These are phyloP conservation scores for Fusarium cicatricum DNA, from an alignment of 2,329 filamentous ascomycete genomes.

Conservation along the genomic window DNA sequence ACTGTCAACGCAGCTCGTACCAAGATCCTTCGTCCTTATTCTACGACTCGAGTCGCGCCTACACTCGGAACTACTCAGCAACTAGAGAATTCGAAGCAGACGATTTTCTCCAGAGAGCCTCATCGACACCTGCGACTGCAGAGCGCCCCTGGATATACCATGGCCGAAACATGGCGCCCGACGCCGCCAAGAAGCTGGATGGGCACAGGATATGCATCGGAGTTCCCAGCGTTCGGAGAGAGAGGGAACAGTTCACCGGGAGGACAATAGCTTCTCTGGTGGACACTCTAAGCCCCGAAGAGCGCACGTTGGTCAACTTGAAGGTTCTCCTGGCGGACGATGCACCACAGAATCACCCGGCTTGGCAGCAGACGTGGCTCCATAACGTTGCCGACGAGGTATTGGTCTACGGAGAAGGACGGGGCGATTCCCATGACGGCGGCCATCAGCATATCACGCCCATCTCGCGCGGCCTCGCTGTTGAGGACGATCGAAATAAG, in stretches of 20 bases:
- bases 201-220: constrained; percentile 39
- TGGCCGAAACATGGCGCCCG: neutral
- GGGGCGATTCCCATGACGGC: neutral
- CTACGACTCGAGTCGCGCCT: constrained; percentile 37
- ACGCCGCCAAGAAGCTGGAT: neutral
- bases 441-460: constrained; percentile 20
- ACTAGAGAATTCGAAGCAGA: constrained; percentile 37
- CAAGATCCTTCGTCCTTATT: constrained; percentile 41
- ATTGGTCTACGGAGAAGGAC: constrained; percentile 37
- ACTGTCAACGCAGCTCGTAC: constrained; percentile 33
- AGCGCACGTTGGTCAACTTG: constrained; percentile 41
- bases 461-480: constrained; percentile 13
- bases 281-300: constrained; percentile 39
- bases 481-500: constrained; percentile 29
- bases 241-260: constrained; percentile 38
- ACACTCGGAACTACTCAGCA: constrained; percentile 36
- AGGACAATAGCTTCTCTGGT: constrained; percentile 42
- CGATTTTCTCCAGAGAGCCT: constrained; percentile 21
- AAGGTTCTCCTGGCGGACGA: constrained; percentile 44
- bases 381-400: constrained; percentile 42
- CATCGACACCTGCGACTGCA: constrained; percentile 3
- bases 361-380: constrained; percentile 43
- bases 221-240: constrained; percentile 42
- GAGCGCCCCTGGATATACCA: constrained; percentile 11
- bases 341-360: constrained; percentile 37